Evolutionary conservation across 2,329 filamentous ascomycete genomes (phyloP), one percentile per base, ranked within the genome.

Genomic region (Paecilomyces sp.): DNA sequence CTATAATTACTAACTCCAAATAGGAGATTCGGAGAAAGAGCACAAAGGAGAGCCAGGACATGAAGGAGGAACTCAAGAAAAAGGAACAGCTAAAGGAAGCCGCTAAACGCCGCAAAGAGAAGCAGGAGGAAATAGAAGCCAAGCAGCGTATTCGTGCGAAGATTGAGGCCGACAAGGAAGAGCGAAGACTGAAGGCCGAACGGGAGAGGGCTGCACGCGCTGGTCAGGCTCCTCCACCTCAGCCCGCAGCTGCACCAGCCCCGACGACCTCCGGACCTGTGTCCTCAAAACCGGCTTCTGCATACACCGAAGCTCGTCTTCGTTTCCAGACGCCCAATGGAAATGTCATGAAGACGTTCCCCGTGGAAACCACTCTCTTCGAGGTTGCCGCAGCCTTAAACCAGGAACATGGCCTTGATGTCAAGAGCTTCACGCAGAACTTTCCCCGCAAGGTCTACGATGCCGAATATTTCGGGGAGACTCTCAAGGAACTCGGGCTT

Each of bases 21-120:
- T 61, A 79, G 79, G 82, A 87, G 74, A 89, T 89, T 65, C 88
- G 91, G 58, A 83, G 88, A 73, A 99, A 97, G 80, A 86, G 90
- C 56, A 97, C 92, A 60, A 92, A 90, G 70, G 93, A 99, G 71
- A 83, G 84, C 0, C 91, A 97, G 67, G 92, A 96, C 63, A 80
- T 88, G 61, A 97, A 96, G 78, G 94, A 99, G 73, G 90, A 96
- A 63, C 81, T 97, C 22, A 81, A 87, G 68, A 88, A 88, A 69
- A 94, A 96, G 74, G 90, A 97, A 78, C 91, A 91, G 72, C 85
- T 97, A 72, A 96, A 97, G 76, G 91, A 96, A 67, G 92, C 91
- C 0, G 88, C 88, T 57, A 85, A 86, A 68, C 97, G 97, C 80
- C 87, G 88, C 58, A 85, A 88, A 69, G 94, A 99, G 79, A 97